Evolutionary conservation across 352 stramenopile genomes (phyloP), one percentile per base, ranked within the genome.

Genomic region (Elongisporangium undulatum): DNA sequence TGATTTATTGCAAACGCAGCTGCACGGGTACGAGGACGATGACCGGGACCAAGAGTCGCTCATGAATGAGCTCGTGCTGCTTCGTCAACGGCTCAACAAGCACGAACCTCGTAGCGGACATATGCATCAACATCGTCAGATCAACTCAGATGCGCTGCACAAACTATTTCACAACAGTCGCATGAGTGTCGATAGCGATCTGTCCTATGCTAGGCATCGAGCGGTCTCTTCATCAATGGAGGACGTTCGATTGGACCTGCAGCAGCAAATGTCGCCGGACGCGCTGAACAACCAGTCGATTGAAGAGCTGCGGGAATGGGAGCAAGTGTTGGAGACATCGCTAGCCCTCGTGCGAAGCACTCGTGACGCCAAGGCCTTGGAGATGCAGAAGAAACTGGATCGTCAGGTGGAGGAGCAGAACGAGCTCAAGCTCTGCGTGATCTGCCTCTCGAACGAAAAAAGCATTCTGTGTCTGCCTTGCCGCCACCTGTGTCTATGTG

Each of bases 361-460:
- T 15, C 88, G 85, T 53, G 86, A 95, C 53, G 82, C 90, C 49
- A 90, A 87, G 57, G 85, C 85, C 3, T 20, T 88, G 0, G 84
- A 91, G 59, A 68, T 90, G 58, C 82, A 93, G 58, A 82, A 91
- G 61, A 81, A 79, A 29, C 64, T 95, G 9, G 86, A 90, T 39
- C 76, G 83, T 3, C 82, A 92, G 53, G 72, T 89, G 4, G 84
- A 90, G 45, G 80, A 89, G 34, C 79, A 91, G 51, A 77, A 92
- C 24, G 86, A 95, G 61, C 77, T 92, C 59, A 95, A 94, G 66
- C 77, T 92, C 15, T 95, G 86, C 58, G 86, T 95, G 45, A 88
- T 95, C 41, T 95, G 86, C 29, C 64, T 95, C 29, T 72, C 82
- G 17, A 87, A 80, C 51, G 84, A 93, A 21, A 95, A 95, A 66